Percentiles rank a stretch among this genome's conserved stretches.
Conservation (phyloP, 2,329 filamentous ascomycete genomes). For the Neophaeococcomyces mojaviensis region DNA sequence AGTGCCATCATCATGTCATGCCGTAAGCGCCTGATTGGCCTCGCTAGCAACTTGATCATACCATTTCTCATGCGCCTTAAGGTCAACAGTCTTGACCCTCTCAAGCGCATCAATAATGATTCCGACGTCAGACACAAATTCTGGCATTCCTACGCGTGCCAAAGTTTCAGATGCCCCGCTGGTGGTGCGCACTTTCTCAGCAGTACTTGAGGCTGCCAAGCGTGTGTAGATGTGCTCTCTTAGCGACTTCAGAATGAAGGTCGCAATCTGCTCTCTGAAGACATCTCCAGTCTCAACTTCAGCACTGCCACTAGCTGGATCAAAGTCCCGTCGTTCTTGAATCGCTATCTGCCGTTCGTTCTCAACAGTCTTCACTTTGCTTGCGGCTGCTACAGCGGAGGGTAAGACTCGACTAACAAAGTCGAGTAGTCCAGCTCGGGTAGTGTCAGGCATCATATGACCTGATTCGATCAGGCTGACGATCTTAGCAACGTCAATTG, state of each 20-base stretch:
- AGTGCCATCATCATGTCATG: neutral
- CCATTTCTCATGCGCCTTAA: slow-evolving; percentile 49
- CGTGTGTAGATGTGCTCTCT: slow-evolving; percentile 49
- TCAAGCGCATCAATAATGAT: slow-evolving; percentile 52
- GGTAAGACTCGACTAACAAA: slow-evolving; percentile 47
- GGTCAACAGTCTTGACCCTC: slow-evolving; percentile 52
- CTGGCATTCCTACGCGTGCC: slow-evolving; percentile 53
- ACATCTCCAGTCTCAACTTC: slow-evolving; percentile 27
- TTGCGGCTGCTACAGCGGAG: slow-evolving; percentile 41
- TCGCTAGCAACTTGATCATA: slow-evolving; percentile 44
- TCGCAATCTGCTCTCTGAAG: slow-evolving; percentile 54
- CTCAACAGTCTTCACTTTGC: slow-evolving; percentile 17
- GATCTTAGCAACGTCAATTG: slow-evolving; percentile 33
- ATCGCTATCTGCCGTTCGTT: slow-evolving; percentile 28
- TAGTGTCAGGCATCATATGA: slow-evolving; percentile 41
- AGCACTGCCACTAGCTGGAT: slow-evolving; percentile 43
- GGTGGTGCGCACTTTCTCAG: slow-evolving; percentile 51
- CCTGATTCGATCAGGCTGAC: slow-evolving; percentile 42
- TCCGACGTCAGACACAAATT: slow-evolving; percentile 54
- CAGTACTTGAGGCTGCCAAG: slow-evolving; percentile 52
- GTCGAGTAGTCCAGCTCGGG: slow-evolving; percentile 37
- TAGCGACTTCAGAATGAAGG: slow-evolving; percentile 52
- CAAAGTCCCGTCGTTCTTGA: slow-evolving; percentile 11
- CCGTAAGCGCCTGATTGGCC: neutral
- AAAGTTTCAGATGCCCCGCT: slow-evolving; percentile 53